These are phyloP conservation scores for Plectosphaerella plurivora DNA, from an alignment of 2,329 filamentous ascomycete species.

Conservation along the genomic window DNA sequence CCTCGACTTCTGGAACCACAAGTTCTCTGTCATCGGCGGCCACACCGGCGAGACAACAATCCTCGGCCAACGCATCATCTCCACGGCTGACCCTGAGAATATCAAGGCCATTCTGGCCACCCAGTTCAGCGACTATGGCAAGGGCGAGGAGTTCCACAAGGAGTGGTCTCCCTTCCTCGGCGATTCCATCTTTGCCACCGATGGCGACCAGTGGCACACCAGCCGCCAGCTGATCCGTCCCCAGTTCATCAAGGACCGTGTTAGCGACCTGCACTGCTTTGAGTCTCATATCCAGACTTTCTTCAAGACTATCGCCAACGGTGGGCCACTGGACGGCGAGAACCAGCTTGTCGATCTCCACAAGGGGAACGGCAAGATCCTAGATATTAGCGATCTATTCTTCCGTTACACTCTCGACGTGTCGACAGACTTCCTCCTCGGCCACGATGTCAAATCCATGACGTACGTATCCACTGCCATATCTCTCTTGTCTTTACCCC, in stretches of 20 bases:
- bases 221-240: slow-evolving; percentile 80
- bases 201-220: slow-evolving; percentile 73
- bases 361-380: slow-evolving; percentile 54
- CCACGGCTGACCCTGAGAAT: slow-evolving; percentile 83
- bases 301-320: slow-evolving; percentile 62
- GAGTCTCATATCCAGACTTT: slow-evolving; percentile 73
- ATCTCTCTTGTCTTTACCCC: background rate
- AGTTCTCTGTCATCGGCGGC: slow-evolving; percentile 38
- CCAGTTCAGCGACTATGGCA: slow-evolving; percentile 80
- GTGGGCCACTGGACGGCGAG: slow-evolving; percentile 52
- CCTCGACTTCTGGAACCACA: slow-evolving; percentile 55
- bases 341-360: slow-evolving; percentile 60
- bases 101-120: slow-evolving; percentile 75
- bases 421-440: slow-evolving; percentile 82
- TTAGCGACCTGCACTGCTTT: slow-evolving; percentile 77
- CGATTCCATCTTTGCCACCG: slow-evolving; percentile 74
- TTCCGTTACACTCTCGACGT: slow-evolving; percentile 84
- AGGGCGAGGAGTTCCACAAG: slow-evolving; percentile 68
- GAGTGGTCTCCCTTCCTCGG: slow-evolving; percentile 76
- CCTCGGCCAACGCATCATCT: slow-evolving; percentile 55
- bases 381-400: slow-evolving; percentile 74
- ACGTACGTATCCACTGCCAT: slow-evolving; percentile 29
- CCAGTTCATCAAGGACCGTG: slow-evolving; percentile 80
- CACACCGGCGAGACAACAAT: slow-evolving; percentile 59
- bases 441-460: slow-evolving; percentile 64